A percentile compares a stretch with the other conserved stretches of the same genome.
phyloP scores from a whole-genome alignment of 2,329 filamentous ascomycete species.

The Fusarium sp. region DNA sequence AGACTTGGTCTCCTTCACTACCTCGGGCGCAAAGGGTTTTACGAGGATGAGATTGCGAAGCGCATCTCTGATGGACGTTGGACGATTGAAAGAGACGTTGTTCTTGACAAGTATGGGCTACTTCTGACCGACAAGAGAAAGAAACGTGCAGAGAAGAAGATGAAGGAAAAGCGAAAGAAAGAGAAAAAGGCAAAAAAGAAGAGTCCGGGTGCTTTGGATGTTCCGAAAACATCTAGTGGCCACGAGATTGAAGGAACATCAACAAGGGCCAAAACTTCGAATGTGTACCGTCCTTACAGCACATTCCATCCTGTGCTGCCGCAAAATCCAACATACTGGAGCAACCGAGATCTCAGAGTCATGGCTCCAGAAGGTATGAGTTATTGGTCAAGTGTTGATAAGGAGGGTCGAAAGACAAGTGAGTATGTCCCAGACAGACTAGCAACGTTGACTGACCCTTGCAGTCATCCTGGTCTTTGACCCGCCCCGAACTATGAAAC shows the following conservation, averaged over 20 bases:
- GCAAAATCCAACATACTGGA: conserved; percentile 34
- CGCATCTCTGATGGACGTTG: conserved; percentile 14
- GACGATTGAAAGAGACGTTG: conserved; percentile 17
- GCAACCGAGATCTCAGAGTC: conserved; percentile 42
- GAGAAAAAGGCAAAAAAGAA: conserved; percentile 2
- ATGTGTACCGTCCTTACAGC: conserved; percentile 43
- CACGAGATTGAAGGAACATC: conserved; percentile 6
- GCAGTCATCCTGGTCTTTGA: conserved; percentile 40
- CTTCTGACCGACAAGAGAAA: conserved; percentile 17
- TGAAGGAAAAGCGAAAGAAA: conserved; percentile 4
- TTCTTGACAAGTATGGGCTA: conserved; percentile 6
- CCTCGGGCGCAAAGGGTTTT: background rate
- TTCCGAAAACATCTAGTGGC: background rate
- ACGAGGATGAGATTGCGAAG: conserved; percentile 13
- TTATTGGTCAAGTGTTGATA: conserved; percentile 38
- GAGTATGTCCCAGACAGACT: background rate
- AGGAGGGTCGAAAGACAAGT: conserved; percentile 30
- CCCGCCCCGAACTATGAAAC: conserved; percentile 34
- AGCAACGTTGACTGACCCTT: background rate
- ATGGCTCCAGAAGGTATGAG: conserved; percentile 42
- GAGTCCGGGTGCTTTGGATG: background rate
- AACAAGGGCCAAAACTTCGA: conserved; percentile 34
- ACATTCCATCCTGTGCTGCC: conserved; percentile 40
- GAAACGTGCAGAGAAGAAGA: conserved; percentile 5
- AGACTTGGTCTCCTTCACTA: conserved; percentile 17